Conservation (phyloP, 176 grass and related monocot species). For the Oryza glaberrima region DNA sequence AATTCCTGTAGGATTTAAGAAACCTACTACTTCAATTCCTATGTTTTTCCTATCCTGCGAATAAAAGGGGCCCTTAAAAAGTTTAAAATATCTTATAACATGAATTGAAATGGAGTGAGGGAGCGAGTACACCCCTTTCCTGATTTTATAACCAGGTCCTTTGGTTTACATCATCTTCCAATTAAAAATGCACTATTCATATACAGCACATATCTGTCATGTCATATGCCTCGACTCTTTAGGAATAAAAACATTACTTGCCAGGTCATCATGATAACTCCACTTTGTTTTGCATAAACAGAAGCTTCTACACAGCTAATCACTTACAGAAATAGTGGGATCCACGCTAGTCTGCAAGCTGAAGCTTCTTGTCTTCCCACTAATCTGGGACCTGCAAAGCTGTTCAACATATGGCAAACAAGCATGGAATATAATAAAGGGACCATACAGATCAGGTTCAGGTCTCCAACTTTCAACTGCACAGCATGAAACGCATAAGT, state of each 20-base stretch:
- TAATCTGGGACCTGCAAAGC: not conserved
- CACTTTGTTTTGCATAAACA: not conserved
- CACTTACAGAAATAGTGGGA: slow-evolving; percentile 22
- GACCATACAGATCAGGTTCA: slow-evolving; percentile 17
- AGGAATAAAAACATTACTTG: not conserved
- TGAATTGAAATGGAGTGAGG: too few species aligned
- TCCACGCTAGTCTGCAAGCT: slow-evolving; percentile 20
- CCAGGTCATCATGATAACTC: not conserved
- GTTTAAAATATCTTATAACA: too few species aligned
- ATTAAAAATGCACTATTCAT: not conserved
- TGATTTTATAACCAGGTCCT: not conserved
- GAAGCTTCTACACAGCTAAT: slow-evolving; percentile 10
- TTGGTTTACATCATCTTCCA: not conserved
- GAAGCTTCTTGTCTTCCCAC: slow-evolving; percentile 37
- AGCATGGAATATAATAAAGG: slow-evolving; percentile 36
- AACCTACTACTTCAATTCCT: too few species aligned
- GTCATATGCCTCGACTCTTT: not conserved
- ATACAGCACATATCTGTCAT: not conserved
- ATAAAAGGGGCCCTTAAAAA: too few species aligned
- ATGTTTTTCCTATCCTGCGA: too few species aligned
- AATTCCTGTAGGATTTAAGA: too few species aligned
- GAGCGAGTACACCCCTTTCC: not conserved
- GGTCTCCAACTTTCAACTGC: not conserved
- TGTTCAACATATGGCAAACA: slow-evolving; percentile 19
- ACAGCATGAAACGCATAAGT: not conserved